Evolutionary conservation across 2,329 filamentous ascomycete species (phyloP), one percentile per base, ranked within the genome.

Genomic region (Alternaria viburni): DNA sequence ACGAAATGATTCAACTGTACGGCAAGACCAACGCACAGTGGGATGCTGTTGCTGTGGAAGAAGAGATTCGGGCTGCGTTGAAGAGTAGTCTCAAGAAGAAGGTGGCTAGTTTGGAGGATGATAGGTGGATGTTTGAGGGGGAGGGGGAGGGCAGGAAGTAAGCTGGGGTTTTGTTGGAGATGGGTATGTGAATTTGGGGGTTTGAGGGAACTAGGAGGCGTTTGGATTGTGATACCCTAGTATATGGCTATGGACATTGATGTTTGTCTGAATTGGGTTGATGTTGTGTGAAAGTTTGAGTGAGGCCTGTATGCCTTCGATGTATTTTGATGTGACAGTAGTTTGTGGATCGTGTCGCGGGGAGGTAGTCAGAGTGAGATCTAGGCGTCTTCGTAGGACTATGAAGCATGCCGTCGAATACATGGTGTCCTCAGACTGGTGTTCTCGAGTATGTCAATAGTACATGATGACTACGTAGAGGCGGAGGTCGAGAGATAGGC

Each of bases 111-210:
- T 81, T 97, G 54, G 87, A 91, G 21, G 91, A 96, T 54, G 93
- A 97, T 74, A 91, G 90, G 72, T 97, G 93, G 93, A 96, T 97
- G 90, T 97, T 91, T 80, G 92, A 94, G 77, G 83, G 87, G 2
- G 91, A 93, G 71, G 30, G 17, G 2, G 66, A 69, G 32, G 57
- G 61, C 26, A 71, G 69, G 52, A 68, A 67, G 32, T 68, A 56
- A 25, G 10, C 3, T 5, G 5, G 32, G 9, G 36, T 3, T 8
- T 41, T 17, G 26, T 46, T 58, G 19, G 26, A 21, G 7, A 23
- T 46, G 47, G 17, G 4, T 32, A 11, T 52, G 41, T 13, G n/a
- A 13, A 19, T 7, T 15, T 19, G 23, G 10, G 13, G 13, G 3
- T 6, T 32, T 13, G 21, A 25, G n/a, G n/a, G 32, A 7, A 32